Conservation (phyloP, 164 flowering plant species). For the Aristolochia californica region DNA sequence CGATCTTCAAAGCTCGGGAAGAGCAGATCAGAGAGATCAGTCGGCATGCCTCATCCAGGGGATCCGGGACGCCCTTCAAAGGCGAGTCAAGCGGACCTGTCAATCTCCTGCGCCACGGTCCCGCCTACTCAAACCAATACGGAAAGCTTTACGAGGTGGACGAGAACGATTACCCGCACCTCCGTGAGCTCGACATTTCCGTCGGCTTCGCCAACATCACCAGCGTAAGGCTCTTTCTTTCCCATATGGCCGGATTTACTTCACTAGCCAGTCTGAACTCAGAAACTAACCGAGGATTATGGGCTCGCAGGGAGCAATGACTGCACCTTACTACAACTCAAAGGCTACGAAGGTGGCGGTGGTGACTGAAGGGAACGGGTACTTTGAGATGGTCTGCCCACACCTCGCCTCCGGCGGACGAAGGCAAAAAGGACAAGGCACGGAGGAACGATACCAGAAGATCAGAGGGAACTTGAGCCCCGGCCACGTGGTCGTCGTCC, state of each 20-base stretch:
- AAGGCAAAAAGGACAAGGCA: neutral
- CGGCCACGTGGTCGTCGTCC: constrained; percentile 26
- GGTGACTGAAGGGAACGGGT: constrained; percentile 32
- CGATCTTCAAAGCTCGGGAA: constrained; percentile 20
- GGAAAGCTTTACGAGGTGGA: constrained; percentile 26
- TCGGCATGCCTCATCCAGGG: constrained; percentile 8
- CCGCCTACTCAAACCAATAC: constrained; percentile 19
- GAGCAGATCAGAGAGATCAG: constrained; percentile 34
- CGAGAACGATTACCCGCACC: constrained; percentile 17
- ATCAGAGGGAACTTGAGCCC: constrained; percentile 10
- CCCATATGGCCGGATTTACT: too few relatives aligned
- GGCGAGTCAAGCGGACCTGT: constrained; percentile 13
- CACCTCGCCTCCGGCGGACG: constrained; percentile 11
- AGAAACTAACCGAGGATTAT: neutral
- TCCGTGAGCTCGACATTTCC: constrained; percentile 21
- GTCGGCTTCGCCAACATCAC: constrained; percentile 26
- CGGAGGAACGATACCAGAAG: neutral
- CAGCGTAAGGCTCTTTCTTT: constrained; percentile 11
- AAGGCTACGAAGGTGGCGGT: constrained; percentile 22
- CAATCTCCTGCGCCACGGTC: constrained; percentile 22
- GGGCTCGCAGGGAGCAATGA: constrained; percentile 23
- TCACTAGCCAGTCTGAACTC: neutral
- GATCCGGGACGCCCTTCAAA: constrained; percentile 17
- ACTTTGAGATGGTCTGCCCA: constrained; percentile 47
- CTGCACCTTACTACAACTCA: constrained; percentile 32